Evolutionary conservation across 225 moss, liverwort and hornwort genomes (phyloP).

Genomic region (Antitrichia curtipendula): DNA sequence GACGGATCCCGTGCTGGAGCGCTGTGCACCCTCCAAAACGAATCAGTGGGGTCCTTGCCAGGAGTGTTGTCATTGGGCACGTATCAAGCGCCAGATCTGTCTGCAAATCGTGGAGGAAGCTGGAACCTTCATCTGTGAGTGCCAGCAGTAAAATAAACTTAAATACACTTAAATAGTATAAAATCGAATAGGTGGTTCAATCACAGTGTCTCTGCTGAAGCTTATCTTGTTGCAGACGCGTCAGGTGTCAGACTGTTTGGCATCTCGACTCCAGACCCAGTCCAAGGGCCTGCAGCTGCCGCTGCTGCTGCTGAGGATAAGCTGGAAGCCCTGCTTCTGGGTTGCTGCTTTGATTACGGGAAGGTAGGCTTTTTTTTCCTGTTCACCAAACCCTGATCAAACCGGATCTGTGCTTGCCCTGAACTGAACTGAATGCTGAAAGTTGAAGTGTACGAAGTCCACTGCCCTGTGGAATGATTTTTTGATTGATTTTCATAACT

Average conservation of each 20-base stretch:
- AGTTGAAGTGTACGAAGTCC: neutral
- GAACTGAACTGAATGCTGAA: neutral
- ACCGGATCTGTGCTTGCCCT: neutral
- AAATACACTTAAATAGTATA: neutral
- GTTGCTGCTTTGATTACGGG: neutral
- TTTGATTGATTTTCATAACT: neutral
- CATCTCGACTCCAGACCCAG: neutral
- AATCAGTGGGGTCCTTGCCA: constrained; percentile 1
- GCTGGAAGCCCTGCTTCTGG: neutral
- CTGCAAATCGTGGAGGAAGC: constrained; percentile 1
- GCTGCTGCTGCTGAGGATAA: neutral
- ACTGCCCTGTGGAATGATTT: neutral
- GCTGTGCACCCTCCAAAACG: constrained; percentile 14
- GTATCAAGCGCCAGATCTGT: neutral
- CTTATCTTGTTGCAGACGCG: neutral
- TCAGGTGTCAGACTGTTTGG: neutral
- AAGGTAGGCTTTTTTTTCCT: neutral
- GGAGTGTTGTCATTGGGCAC: neutral
- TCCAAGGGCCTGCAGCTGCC: neutral
- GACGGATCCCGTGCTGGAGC: neutral
- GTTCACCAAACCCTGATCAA: neutral
- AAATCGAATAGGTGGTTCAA: neutral
- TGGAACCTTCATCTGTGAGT: neutral
- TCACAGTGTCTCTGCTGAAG: neutral
- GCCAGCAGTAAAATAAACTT: neutral